These are phyloP conservation scores for Massariosphaeria phaeospora DNA, from an alignment of 495 filamentous ascomycete species.

Conservation along the genomic window DNA sequence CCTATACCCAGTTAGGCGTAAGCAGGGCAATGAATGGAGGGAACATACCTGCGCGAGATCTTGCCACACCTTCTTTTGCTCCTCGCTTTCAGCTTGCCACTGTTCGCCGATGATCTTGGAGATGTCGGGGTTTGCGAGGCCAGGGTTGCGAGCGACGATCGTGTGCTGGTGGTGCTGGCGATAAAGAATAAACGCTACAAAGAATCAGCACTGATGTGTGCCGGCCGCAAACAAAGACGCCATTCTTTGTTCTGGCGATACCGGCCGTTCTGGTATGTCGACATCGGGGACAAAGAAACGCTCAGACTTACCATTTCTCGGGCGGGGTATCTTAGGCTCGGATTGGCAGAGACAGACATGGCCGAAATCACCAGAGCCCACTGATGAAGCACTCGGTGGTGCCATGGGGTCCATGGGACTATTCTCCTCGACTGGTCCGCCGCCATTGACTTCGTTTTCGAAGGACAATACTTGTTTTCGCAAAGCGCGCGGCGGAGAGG, in stretches of 20 bases:
- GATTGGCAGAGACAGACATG: slow-evolving; percentile 88
- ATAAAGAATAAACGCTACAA: slow-evolving; percentile 92
- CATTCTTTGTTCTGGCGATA: slow-evolving; percentile 18
- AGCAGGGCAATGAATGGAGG: background rate
- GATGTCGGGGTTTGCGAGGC: slow-evolving; percentile 92
- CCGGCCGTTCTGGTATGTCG: background rate
- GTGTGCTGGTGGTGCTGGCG: slow-evolving; percentile 85
- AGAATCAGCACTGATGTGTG: slow-evolving; percentile 16
- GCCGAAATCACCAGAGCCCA: slow-evolving; percentile 24
- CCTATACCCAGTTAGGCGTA: slow-evolving; percentile 45
- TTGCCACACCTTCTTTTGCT: slow-evolving; percentile 86
- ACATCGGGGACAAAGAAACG: slow-evolving; percentile 24
- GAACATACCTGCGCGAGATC: slow-evolving; percentile 67
- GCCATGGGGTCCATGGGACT: slow-evolving; percentile 32
- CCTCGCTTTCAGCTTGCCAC: slow-evolving; percentile 71
- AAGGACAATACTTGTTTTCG: slow-evolving; percentile 34
- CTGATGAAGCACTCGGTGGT: slow-evolving; percentile 17
- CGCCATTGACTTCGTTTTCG: slow-evolving; percentile 23
- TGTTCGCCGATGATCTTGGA: slow-evolving; percentile 96
- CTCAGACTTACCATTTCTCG: slow-evolving; percentile 79
- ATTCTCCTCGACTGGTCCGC: slow-evolving; percentile 8
- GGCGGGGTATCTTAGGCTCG: slow-evolving; percentile 87
- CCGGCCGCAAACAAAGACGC: slow-evolving; percentile 30
- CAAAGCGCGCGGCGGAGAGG: slow-evolving; percentile 23
- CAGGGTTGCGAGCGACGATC: slow-evolving; percentile 76